Base-by-base conservation (phyloP, 2,329 filamentous ascomycete genomes). In the Aspergillus sp. region DNA sequence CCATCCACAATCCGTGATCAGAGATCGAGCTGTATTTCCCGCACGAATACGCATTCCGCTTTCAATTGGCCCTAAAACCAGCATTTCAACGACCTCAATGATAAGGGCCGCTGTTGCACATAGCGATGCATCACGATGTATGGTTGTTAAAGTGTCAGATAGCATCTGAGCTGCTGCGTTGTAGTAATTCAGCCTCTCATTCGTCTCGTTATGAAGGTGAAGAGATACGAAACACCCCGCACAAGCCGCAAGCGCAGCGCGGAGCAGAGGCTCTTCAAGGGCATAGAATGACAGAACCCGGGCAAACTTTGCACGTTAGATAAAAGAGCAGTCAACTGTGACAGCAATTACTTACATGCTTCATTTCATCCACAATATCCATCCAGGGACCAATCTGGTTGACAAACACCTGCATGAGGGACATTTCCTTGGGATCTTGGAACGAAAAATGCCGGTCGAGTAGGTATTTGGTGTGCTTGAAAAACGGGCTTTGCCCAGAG, bases 301-400 rank as follows among this genome's bases (percentile, higher is more conserved):
- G 23, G 90, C 91, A 72, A 97, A 97, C 78, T 86, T 58, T 40
- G 17, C 31, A 48, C 12, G 21, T 58, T 65, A 63, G 64, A 59
- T 40, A 41, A 35, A 43, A 43, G 35, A 40, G 7, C 40, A 25
- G n/a, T 37, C 19, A 50, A n/a, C 8, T 37, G 31, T 8, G 27
- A 39, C 27, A 17, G 14, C 27, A 25, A 12, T 33, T 11, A 70
- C 80, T 60, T 74, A 84, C 82, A 70, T 96, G 90, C 76, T 93
- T 93, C 63, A 88, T 83, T 35, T 86, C 83, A 76, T 96, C 91
- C 79, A 97, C 87, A 43, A 87, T 90, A 74, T 97, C 93, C 90
- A 98, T 96, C 91, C 93, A 97, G 3, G 91, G 76, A 1, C 89
- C 92, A 2, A 98, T 90, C 64, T 96, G 90, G 68, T 96, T 90